phyloP scores from a whole-genome alignment of 1,284 basidiomycete genomes.

The Xerocomus amazonicus region DNA sequence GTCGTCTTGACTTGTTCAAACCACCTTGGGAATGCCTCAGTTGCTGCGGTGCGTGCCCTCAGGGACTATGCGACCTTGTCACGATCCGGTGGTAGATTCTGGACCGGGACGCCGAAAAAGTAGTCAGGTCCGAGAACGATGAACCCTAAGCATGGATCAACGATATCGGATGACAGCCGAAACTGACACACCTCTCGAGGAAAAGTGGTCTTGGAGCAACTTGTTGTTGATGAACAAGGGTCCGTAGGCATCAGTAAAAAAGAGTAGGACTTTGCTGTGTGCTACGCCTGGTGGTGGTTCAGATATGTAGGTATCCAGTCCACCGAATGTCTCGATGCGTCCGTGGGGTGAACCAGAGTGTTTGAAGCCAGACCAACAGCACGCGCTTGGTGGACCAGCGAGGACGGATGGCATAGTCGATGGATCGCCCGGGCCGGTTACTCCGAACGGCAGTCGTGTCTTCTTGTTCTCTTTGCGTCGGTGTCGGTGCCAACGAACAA shows the following conservation, averaged over 20 bases:
- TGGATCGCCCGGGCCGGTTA: no score
- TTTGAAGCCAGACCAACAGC: conserved; percentile 45
- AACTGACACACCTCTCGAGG: conserved; percentile 37
- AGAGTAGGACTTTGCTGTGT: conserved; percentile 44
- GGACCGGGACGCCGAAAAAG: conserved; percentile 22
- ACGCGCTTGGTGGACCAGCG: conserved; percentile 41
- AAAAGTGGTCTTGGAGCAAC: conserved; percentile 50
- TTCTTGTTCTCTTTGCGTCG: no score
- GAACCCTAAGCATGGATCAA: conserved; percentile 16
- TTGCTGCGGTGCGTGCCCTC: conserved; percentile 7
- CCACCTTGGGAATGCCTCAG: conserved; percentile 23
- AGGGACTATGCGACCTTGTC: conserved; percentile 18
- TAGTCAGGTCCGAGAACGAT: conserved; percentile 30
- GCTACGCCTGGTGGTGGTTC: conserved; percentile 33
- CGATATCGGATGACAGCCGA: neutral
- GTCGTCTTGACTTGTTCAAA: conserved; percentile 16
- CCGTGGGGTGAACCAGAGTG: conserved; percentile 47
- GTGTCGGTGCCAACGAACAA: no score
- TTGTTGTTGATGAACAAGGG: conserved; percentile 47
- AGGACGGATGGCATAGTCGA: conserved; percentile 15
- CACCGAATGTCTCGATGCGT: conserved; percentile 41
- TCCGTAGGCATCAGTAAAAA: conserved; percentile 47
- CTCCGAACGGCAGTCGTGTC: no score
- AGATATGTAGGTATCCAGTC: conserved; percentile 49
- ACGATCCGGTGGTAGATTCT: conserved; percentile 5